Percentiles rank a stretch among this genome's conserved stretches.
Evolutionary conservation across 2,329 filamentous ascomycete genomes (phyloP).

Genomic region (Fusarium sp.): DNA sequence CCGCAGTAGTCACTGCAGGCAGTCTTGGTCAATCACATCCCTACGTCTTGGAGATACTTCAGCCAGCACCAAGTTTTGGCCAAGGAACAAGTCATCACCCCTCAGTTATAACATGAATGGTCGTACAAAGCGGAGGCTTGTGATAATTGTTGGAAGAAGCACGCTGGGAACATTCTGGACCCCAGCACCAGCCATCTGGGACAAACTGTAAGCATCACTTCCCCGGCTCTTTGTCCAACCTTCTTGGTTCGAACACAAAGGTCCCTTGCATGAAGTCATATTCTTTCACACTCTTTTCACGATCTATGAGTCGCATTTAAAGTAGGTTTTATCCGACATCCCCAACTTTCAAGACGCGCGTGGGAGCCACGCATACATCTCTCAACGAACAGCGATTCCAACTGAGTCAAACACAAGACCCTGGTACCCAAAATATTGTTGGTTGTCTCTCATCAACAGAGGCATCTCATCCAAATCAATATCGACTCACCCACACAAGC

Average conservation of each 20-base stretch:
- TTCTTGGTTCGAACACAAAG: background rate
- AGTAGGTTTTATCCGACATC: background rate
- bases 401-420: background rate
- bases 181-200: background rate
- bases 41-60: background rate
- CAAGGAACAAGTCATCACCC: background rate
- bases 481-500: background rate
- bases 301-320: background rate
- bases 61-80: background rate
- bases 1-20: background rate
- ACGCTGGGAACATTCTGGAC: background rate
- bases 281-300: background rate
- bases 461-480: background rate
- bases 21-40: background rate
- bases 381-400: background rate
- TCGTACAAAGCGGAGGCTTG: background rate
- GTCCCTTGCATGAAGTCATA: background rate
- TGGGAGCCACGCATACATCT: background rate
- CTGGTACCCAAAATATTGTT: background rate
- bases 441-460: background rate
- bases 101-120: background rate
- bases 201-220: background rate
- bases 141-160: background rate
- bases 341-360: background rate
- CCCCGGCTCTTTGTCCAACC: background rate